Percentiles rank a stretch among this genome's conserved stretches.
Evolutionary conservation across 192 early-diverging fungal species (phyloP).

Genomic region (Umbelopsis sp.): DNA sequence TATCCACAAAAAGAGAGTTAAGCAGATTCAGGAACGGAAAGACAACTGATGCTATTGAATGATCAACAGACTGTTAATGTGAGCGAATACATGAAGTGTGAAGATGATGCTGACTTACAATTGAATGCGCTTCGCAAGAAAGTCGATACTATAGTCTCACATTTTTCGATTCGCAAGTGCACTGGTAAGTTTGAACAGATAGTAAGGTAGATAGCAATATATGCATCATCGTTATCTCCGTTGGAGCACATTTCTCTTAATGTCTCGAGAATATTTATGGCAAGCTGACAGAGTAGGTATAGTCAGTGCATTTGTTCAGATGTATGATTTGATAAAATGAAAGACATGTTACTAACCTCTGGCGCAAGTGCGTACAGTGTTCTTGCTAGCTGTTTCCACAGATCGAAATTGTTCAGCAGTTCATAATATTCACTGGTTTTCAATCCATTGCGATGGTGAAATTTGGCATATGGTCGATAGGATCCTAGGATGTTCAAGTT

Average conservation of each 20-base stretch:
- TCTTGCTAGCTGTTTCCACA: neutral
- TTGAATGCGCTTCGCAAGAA: neutral
- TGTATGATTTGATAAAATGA: no score
- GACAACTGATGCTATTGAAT: no score
- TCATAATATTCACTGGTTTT: neutral
- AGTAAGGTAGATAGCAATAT: neutral
- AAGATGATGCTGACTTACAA: neutral
- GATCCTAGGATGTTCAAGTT: neutral
- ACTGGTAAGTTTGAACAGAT: neutral
- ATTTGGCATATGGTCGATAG: neutral
- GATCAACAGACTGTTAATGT: neutral
- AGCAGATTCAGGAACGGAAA: no score
- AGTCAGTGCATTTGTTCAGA: neutral
- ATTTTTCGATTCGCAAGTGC: neutral
- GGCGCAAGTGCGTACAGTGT: neutral
- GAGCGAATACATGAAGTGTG: neutral
- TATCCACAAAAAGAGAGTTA: no score
- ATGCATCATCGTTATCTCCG: neutral
- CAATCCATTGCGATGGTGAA: slow-evolving; percentile 9
- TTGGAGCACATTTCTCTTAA: no score
- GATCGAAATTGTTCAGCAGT: neutral
- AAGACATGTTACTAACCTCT: neutral
- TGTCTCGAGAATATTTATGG: neutral
- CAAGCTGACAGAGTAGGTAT: neutral
- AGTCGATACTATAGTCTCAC: neutral